Conservation (phyloP, 1,284 basidiomycete species). For the Leccinum insigne region DNA sequence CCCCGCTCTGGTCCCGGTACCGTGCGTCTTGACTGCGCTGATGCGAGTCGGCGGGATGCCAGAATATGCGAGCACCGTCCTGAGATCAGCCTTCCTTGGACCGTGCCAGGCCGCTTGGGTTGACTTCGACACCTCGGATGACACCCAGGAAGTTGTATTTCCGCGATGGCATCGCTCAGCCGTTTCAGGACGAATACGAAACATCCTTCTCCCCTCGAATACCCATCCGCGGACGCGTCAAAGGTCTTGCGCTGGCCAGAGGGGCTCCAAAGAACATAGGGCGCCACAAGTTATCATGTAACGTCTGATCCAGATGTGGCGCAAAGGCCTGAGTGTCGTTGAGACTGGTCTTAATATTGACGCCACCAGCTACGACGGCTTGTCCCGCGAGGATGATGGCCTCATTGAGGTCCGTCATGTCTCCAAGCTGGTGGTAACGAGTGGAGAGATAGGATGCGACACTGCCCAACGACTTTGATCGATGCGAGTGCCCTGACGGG, state of each 20-base stretch:
- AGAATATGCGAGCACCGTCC: slow-evolving; percentile 45
- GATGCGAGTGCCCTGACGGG: no score
- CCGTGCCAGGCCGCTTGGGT: slow-evolving; percentile 60
- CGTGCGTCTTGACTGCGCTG: slow-evolving; percentile 72
- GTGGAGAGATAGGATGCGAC: no score
- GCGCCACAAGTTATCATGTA: not conserved
- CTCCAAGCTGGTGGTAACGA: no score
- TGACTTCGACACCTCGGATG: slow-evolving; percentile 67
- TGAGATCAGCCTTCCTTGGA: slow-evolving; percentile 54
- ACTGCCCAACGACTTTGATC: no score
- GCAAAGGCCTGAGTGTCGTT: slow-evolving; percentile 21
- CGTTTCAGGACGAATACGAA: slow-evolving; percentile 73
- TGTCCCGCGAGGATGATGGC: no score
- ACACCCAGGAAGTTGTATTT: slow-evolving; percentile 67
- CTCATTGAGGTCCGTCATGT: no score
- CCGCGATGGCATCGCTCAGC: slow-evolving; percentile 58
- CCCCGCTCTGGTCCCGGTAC: slow-evolving; percentile 69
- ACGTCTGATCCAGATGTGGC: no score
- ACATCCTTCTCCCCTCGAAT: slow-evolving; percentile 72
- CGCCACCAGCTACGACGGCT: slow-evolving; percentile 64
- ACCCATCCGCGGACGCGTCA: slow-evolving; percentile 70
- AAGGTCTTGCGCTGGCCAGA: slow-evolving; percentile 72
- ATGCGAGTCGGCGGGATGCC: slow-evolving; percentile 48
- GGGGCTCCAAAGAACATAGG: slow-evolving; percentile 69
- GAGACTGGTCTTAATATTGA: slow-evolving; percentile 71